phyloP scores from a whole-genome alignment of 768 basidiomycete species.

The Collybia mongolica region DNA sequence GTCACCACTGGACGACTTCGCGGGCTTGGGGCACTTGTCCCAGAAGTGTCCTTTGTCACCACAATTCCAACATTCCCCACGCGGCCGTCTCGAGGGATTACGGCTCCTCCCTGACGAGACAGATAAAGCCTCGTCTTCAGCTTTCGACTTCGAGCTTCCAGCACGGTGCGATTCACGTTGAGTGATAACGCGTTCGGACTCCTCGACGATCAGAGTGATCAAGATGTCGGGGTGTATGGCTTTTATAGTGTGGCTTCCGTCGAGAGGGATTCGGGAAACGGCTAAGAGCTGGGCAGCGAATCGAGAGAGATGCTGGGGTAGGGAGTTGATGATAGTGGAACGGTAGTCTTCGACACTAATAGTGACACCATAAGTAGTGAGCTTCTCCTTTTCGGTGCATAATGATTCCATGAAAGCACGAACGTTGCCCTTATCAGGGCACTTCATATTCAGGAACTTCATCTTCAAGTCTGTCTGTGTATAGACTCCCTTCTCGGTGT shows the following conservation, averaged over 20 bases:
- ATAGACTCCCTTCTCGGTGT: too few species aligned
- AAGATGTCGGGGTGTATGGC: conserved; percentile 9
- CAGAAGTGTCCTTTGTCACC: conserved; percentile 19
- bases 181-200: too few species aligned
- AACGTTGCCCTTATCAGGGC: conserved; percentile 23
- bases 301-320: conserved; percentile 20
- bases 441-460: conserved; percentile 25
- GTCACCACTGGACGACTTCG: conserved; percentile 3
- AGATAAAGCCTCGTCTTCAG: too few species aligned
- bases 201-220: not conserved
- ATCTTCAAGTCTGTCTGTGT: conserved; percentile 22
- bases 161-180: too few species aligned
- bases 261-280: too few species aligned
- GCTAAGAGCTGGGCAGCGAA: too few species aligned
- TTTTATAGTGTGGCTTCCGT: too few species aligned
- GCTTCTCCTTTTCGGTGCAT: too few species aligned
- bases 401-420: too few species aligned
- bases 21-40: conserved; percentile 18
- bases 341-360: conserved; percentile 23
- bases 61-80: conserved; percentile 23
- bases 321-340: conserved; percentile 25
- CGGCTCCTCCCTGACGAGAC: not conserved
- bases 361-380: conserved; percentile 22
- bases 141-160: too few species aligned
- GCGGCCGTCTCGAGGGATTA: conserved; percentile 4